Conservation (phyloP, 192 early-diverging fungal genomes). For the Coemansia sp. region DNA sequence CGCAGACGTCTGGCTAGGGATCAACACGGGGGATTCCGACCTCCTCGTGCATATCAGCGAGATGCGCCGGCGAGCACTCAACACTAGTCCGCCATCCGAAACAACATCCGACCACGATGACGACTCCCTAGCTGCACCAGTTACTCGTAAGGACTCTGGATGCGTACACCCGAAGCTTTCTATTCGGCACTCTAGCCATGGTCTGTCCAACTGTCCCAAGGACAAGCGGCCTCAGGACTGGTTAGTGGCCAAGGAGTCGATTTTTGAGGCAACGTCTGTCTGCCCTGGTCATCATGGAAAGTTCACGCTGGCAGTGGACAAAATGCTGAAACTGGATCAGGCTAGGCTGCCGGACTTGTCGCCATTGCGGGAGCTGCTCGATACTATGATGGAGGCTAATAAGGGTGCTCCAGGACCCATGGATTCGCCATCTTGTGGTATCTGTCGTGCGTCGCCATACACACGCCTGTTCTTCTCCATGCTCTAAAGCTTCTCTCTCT, state of each 20-base stretch:
- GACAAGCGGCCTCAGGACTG: slow-evolving; percentile 34
- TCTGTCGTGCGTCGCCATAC: slow-evolving; percentile 50
- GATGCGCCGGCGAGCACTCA: slow-evolving; percentile 47
- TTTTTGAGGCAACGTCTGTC: slow-evolving; percentile 25
- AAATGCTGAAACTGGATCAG: slow-evolving; percentile 28
- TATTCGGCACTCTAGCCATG: slow-evolving; percentile 27
- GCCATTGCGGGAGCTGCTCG: slow-evolving; percentile 28
- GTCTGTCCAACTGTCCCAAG: slow-evolving; percentile 48
- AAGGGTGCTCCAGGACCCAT: slow-evolving; percentile 15
- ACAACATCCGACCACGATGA: slow-evolving; percentile 8
- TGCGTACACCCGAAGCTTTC: slow-evolving; percentile 18
- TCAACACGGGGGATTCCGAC: slow-evolving; percentile 40
- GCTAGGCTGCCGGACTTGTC: slow-evolving; percentile 25
- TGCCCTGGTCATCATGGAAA: slow-evolving; percentile 42
- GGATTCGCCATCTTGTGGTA: slow-evolving; percentile 36
- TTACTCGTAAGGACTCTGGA: slow-evolving; percentile 44
- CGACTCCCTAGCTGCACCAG: not conserved
- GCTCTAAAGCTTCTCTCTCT: slow-evolving; percentile 18
- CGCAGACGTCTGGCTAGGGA: slow-evolving; percentile 54
- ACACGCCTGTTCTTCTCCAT: slow-evolving; percentile 53
- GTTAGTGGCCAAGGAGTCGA: slow-evolving; percentile 50
- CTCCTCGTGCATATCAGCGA: slow-evolving; percentile 44
- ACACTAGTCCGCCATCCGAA: slow-evolving; percentile 41
- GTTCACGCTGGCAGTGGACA: slow-evolving; percentile 36
- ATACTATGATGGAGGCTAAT: slow-evolving; percentile 28